phyloP scores from a whole-genome alignment of 169 alveolate genomes.

The Plasmodium vinckei region DNA sequence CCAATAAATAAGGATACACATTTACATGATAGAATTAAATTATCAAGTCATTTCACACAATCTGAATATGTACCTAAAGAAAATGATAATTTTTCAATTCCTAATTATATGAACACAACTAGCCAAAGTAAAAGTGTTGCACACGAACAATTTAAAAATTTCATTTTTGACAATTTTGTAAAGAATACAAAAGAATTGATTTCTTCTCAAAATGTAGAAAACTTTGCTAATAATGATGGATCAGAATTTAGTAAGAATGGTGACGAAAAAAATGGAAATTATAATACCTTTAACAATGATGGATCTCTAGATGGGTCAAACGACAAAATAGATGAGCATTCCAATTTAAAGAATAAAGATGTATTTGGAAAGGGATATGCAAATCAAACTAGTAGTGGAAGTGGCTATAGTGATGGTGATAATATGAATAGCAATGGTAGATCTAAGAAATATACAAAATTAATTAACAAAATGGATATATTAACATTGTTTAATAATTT shows the following conservation, averaged over 20 bases:
- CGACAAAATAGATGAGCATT: background rate
- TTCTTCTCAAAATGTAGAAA: background rate
- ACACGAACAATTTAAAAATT: constrained; percentile 11
- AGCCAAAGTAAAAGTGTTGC: background rate
- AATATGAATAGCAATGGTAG: background rate
- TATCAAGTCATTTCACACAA: background rate
- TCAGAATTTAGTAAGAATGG: background rate
- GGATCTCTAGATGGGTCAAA: background rate
- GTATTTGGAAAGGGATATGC: background rate
- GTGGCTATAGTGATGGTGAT: background rate
- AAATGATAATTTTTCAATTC: background rate
- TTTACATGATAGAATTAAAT: background rate
- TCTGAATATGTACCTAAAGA: background rate
- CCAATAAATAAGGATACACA: background rate
- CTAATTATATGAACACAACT: background rate
- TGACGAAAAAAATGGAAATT: background rate
- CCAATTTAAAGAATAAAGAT: background rate
- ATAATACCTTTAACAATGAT: background rate
- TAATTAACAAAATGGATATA: too few species aligned
- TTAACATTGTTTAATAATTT: too few species aligned
- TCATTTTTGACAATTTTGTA: constrained; percentile 36
- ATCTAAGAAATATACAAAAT: background rate
- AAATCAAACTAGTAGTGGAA: background rate
- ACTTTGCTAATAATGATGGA: background rate
- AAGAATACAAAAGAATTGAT: background rate